Percentiles rank a stretch among this genome's conserved stretches.
These are phyloP conservation scores for Chalciporus chontae DNA, from an alignment of 768 basidiomycete genomes.

Conservation along the genomic window DNA sequence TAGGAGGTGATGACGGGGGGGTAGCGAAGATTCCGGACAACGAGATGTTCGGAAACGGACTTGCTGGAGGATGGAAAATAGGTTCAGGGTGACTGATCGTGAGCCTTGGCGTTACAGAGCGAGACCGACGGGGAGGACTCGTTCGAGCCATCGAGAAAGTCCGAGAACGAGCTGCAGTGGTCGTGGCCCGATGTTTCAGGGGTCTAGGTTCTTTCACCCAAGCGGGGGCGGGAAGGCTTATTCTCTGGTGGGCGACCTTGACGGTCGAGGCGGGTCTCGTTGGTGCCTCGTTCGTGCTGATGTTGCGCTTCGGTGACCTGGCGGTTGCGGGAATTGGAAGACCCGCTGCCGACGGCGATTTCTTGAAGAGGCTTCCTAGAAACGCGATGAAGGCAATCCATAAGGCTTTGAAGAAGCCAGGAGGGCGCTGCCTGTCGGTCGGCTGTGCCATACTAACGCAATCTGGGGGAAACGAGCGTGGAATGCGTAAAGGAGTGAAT, in stretches of 20 bases:
- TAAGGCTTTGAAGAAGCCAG: slow-evolving; percentile 13
- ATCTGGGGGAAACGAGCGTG: neutral
- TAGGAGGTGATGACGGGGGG: neutral
- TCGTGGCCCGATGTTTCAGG: slow-evolving; percentile 10
- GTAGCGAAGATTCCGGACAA: slow-evolving; percentile 18
- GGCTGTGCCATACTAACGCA: neutral
- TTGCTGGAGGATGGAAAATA: slow-evolving; percentile 13
- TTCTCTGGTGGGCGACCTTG: neutral
- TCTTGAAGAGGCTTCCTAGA: slow-evolving; percentile 9
- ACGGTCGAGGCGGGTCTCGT: neutral
- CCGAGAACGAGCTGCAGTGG: slow-evolving; percentile 6
- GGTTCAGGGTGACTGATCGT: neutral
- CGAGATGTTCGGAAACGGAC: slow-evolving; percentile 19
- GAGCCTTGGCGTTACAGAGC: slow-evolving; percentile 4
- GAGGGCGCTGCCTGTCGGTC: neutral
- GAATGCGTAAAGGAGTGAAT: neutral
- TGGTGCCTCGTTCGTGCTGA: neutral
- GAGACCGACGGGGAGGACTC: slow-evolving; percentile 1
- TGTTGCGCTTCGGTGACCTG: neutral
- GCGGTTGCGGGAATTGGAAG: slow-evolving; percentile 20
- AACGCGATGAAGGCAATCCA: slow-evolving; percentile 16
- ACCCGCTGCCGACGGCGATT: slow-evolving; percentile 2
- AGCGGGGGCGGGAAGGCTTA: neutral
- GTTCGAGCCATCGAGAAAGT: neutral
- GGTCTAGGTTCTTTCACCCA: slow-evolving; percentile 1